Evolutionary conservation across 306 rosid species (phyloP), one percentile per base, ranked within the genome.

Genomic region (Senna tora): DNA sequence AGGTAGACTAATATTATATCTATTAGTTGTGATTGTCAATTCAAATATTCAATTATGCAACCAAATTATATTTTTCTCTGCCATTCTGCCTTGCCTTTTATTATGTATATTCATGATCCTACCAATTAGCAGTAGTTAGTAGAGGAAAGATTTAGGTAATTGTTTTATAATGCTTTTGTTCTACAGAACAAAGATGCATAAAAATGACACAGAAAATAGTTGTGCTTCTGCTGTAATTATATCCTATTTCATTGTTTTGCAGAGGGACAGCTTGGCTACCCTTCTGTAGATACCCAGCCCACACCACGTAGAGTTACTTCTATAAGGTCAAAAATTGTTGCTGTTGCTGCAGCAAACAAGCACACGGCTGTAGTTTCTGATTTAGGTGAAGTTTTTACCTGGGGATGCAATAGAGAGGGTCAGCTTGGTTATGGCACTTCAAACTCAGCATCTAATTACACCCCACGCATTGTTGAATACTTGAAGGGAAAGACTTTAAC

Each of bases 261-360:
- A 94, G 98, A 94, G 92, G 97, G 98, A 64, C 98, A 94, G 86
- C 97, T 94, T n/a, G 98, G 98, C 79, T 94, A 91, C 79, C 74
- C 97, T 73, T 94, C 96, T 54, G 95, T 94, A 76, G 98, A 94
- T 81, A 86, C 96, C 7, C 98, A 94, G 76, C 91, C 98, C 57
- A 91, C 91, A 58, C 97, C 98, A 62, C 97, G 91, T 5, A 86
- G 91, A 72, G 98, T 94, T 80, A 80, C 94, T 79, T 82, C 90
- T 58, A 78, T 91, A 54, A 80, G 87, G 82, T 89, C 97, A 57
- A 91, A 83, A 78, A 77, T 94, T 74, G 80, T 91, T 52, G 88
- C 87, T 22, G 90, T 94, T 82, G 97, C 98, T 80, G 97, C 97
- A 20, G 98, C 98, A 79, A 94, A 94, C 83, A 94, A 94, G 77